A percentile compares a stretch with the other conserved stretches of the same genome.
Evolutionary conservation across 1,284 basidiomycete genomes (phyloP).

Genomic region (Peniophora sp.): DNA sequence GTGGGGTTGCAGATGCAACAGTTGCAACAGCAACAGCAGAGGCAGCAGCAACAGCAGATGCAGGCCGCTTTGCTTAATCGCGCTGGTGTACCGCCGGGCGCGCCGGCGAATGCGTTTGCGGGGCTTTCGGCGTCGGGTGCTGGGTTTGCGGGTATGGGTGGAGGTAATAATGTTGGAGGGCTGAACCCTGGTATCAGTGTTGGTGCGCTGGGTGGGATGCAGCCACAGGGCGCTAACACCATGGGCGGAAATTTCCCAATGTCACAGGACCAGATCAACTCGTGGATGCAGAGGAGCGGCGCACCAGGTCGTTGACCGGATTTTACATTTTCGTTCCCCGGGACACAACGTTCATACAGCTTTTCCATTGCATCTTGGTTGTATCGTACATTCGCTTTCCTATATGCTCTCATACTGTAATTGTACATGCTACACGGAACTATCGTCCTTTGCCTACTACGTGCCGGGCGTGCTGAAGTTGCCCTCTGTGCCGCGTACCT

Average conservation of each 20-base stretch:
- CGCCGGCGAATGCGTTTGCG: too few relatives aligned
- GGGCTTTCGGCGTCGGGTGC: too few relatives aligned
- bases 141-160: too few relatives aligned
- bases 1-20: background rate
- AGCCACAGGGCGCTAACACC: too few relatives aligned
- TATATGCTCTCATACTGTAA: background rate
- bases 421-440: background rate
- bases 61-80: background rate
- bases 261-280: background rate
- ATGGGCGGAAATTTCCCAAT: too few relatives aligned
- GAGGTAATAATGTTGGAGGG: too few relatives aligned
- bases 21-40: background rate
- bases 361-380: background rate
- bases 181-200: too few relatives aligned
- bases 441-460: background rate
- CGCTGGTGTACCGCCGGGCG: too few relatives aligned
- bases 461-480: slow-evolving; percentile 33
- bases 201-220: too few relatives aligned
- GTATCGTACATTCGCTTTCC: background rate
- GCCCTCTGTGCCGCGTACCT: slow-evolving; percentile 66
- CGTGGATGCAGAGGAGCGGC: background rate
- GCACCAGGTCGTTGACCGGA: background rate
- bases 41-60: background rate
- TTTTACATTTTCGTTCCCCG: too few relatives aligned
- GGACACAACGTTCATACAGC: background rate